These are phyloP conservation scores for Vickermania ingenoplastis DNA, from an alignment of 208 protist genomes.

Conservation along the genomic window DNA sequence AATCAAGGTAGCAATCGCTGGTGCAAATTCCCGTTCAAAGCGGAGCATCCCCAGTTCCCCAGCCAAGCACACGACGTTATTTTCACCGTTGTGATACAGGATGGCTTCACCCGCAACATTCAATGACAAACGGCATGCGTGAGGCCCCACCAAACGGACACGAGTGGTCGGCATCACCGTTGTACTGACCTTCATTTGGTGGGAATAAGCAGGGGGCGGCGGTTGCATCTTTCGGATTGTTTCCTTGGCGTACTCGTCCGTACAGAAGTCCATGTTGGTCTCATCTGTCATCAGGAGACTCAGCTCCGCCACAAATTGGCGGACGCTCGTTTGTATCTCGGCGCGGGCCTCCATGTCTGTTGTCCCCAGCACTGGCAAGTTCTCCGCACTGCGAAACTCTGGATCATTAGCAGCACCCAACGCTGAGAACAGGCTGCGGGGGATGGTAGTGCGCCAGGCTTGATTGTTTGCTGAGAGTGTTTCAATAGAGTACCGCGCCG, in stretches of 20 bases:
- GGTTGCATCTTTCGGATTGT: constrained; percentile 46
- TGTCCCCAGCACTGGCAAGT: constrained; percentile 18
- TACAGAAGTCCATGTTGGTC: constrained; percentile 35
- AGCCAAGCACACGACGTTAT: constrained; percentile 40
- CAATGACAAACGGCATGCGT: constrained; percentile 37
- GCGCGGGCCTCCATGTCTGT: constrained; percentile 9
- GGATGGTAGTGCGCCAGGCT: constrained; percentile 38
- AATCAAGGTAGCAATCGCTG: constrained; percentile 48
- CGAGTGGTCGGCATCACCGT: constrained; percentile 4
- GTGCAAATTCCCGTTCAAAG: constrained; percentile 56
- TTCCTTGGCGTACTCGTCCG: constrained; percentile 37
- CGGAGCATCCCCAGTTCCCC: constrained; percentile 28
- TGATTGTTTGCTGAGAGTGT: constrained; percentile 46
- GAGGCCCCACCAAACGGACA: constrained; percentile 25
- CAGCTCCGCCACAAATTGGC: constrained; percentile 32
- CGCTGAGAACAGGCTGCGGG: constrained; percentile 15
- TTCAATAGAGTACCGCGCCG: constrained; percentile 30
- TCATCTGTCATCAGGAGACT: constrained; percentile 31
- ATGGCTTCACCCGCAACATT: constrained; percentile 37
- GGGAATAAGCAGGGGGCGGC: constrained; percentile 7
- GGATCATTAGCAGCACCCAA: constrained; percentile 32
- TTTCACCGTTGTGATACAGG: constrained; percentile 43
- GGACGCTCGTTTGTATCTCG: constrained; percentile 12
- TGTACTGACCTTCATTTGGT: neutral
- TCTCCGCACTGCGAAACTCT: constrained; percentile 15